Percentiles rank a stretch among this genome's conserved stretches.
Evolutionary conservation across 164 flowering plant species (phyloP).

Genomic region (Chimonanthus praecox): DNA sequence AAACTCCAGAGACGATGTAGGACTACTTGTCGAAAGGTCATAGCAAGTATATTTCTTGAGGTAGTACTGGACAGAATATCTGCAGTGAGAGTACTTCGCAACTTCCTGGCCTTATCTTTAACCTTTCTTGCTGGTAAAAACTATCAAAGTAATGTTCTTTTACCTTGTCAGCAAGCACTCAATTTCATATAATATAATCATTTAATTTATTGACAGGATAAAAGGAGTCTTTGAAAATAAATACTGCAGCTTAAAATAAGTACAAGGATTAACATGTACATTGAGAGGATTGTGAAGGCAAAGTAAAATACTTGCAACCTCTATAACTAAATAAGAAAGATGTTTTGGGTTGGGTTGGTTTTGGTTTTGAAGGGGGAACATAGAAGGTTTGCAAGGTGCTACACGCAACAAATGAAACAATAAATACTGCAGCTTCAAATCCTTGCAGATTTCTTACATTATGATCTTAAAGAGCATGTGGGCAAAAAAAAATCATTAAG

Average conservation of each 20-base stretch:
- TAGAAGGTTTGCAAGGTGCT: not conserved
- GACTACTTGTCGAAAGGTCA: conserved; percentile 93
- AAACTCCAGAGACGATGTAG: conserved; percentile 64
- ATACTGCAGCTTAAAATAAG: not conserved
- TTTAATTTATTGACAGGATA: not conserved
- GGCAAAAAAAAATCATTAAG: not conserved
- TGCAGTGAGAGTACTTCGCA: conserved; percentile 37
- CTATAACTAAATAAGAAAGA: too few species aligned
- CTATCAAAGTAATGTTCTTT: conserved; percentile 31
- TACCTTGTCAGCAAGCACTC: not conserved
- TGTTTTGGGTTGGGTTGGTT: too few species aligned
- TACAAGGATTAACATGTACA: not conserved
- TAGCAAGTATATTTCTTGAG: conserved; percentile 67
- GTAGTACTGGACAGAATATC: conserved; percentile 41
- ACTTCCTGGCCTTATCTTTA: conserved; percentile 67
- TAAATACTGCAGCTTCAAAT: not conserved
- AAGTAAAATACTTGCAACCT: not conserved
- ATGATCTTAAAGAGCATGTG: not conserved
- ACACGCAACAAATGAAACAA: not conserved
- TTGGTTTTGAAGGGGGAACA: not conserved
- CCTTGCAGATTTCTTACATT: not conserved
- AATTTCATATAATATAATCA: not conserved
- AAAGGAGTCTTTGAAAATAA: not conserved
- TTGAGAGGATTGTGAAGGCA: not conserved
- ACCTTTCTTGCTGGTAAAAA: conserved; percentile 76